phyloP scores from a whole-genome alignment of 2,329 filamentous ascomycete genomes.

The Diaporthe sp. region DNA sequence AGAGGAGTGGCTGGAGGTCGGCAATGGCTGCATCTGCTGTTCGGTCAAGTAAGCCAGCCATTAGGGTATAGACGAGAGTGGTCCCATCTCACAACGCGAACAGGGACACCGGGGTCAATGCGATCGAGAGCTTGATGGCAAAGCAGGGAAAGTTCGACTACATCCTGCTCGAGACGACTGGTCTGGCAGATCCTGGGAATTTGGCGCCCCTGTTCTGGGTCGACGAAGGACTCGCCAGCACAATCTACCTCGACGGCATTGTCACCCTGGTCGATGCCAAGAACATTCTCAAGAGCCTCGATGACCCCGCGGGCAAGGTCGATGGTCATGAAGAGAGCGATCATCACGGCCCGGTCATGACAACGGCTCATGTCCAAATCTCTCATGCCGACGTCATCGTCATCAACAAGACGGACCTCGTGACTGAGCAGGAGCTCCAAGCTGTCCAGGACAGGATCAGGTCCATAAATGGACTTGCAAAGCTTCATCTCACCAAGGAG shows the following conservation, averaged over 20 bases:
- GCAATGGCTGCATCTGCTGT: conserved; percentile 98
- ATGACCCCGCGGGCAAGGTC: conserved; percentile 74
- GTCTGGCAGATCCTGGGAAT: conserved; percentile 94
- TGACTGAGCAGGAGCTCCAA: conserved; percentile 77
- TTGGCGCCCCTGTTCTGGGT: conserved; percentile 98
- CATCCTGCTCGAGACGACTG: conserved; percentile 96
- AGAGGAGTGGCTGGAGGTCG: conserved; percentile 95
- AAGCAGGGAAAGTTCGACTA: conserved; percentile 96
- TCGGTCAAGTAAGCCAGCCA: conserved; percentile 80
- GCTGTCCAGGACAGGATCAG: conserved; percentile 77
- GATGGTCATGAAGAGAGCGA: conserved; percentile 65
- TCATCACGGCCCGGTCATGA: conserved; percentile 76
- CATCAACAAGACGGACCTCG: conserved; percentile 93
- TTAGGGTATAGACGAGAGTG: neutral
- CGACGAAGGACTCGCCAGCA: conserved; percentile 93
- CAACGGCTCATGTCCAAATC: conserved; percentile 95
- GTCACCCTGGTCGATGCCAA: conserved; percentile 96
- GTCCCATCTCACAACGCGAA: neutral
- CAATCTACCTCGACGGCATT: conserved; percentile 96
- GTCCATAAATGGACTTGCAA: conserved; percentile 91
- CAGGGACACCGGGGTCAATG: conserved; percentile 91
- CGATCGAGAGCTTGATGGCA: conserved; percentile 96
- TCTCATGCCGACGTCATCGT: conserved; percentile 96
- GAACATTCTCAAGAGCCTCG: conserved; percentile 86
- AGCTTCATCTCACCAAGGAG: conserved; percentile 83